Evolutionary conservation across 768 basidiomycete species (phyloP).

Genomic region (Mycena crocata): DNA sequence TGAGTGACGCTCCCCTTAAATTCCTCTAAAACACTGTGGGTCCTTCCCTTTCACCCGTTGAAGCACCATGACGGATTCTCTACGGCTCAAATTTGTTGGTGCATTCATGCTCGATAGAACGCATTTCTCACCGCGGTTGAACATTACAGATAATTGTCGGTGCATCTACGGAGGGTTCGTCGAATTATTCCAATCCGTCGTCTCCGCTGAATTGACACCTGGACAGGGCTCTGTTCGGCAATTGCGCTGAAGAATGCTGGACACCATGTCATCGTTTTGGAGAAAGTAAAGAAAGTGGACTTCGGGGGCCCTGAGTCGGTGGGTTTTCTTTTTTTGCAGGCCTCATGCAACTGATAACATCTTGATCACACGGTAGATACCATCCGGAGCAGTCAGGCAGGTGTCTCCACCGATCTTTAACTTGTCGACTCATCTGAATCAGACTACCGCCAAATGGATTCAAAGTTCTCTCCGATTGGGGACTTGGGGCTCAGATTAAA

Average conservation of each 20-base stretch:
- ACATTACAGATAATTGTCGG: constrained; percentile 31
- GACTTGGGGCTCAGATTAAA: constrained; percentile 17
- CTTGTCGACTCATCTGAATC: neutral
- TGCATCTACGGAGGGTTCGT: constrained; percentile 24
- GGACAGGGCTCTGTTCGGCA: constrained; percentile 25
- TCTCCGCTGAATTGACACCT: no score
- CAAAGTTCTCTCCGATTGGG: constrained; percentile 33
- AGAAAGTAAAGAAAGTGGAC: constrained; percentile 8
- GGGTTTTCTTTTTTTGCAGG: no score
- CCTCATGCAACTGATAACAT: neutral
- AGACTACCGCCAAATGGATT: constrained; percentile 31
- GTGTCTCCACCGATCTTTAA: neutral
- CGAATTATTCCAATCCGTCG: neutral
- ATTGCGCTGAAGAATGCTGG: constrained; percentile 24
- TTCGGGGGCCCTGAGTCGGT: constrained; percentile 21
- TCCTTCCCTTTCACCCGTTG: no score
- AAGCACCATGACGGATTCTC: no score
- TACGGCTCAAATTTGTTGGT: no score
- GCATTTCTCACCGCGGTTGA: no score
- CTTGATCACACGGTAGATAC: constrained; percentile 3
- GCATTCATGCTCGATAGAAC: no score
- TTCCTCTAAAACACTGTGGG: no score
- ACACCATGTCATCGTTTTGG: constrained; percentile 22
- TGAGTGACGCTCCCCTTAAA: no score
- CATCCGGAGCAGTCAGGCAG: constrained; percentile 15